phyloP scores from a whole-genome alignment of 495 filamentous ascomycete genomes.

The Podospora fimiseda region DNA sequence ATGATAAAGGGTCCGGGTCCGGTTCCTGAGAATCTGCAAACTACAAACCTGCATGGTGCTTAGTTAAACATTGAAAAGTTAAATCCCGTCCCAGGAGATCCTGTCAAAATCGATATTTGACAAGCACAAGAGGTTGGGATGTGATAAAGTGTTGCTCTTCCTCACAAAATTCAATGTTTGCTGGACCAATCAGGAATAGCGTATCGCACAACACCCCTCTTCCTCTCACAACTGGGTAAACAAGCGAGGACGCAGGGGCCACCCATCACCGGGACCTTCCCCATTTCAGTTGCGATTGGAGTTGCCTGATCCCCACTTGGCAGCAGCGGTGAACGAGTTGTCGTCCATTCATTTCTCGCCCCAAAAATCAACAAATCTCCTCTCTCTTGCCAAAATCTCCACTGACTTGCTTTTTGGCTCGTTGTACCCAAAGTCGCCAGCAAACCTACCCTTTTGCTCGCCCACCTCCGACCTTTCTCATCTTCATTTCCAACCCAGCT shows the following conservation, averaged over 20 bases:
- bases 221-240: slow-evolving; percentile 20
- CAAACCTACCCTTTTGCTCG: slow-evolving; percentile 3
- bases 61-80: too few species aligned
- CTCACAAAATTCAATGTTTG: slow-evolving; percentile 8
- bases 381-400: slow-evolving; percentile 21
- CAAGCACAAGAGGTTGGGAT: not conserved
- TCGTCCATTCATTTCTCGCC: slow-evolving; percentile 27
- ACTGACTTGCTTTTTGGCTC: slow-evolving; percentile 20
- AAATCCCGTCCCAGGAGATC: too few species aligned
- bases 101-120: not conserved
- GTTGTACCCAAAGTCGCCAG: slow-evolving; percentile 7
- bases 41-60: too few species aligned
- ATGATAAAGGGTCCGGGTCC: too few species aligned
- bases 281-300: slow-evolving; percentile 16
- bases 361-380: slow-evolving; percentile 36
- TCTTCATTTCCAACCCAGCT: slow-evolving; percentile 24
- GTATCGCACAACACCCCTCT: slow-evolving; percentile 14
- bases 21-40: too few species aligned
- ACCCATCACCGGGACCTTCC: slow-evolving; percentile 15
- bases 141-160: not conserved
- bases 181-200: slow-evolving; percentile 14
- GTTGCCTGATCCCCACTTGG: slow-evolving; percentile 30
- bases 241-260: slow-evolving; percentile 28
- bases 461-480: slow-evolving; percentile 11
- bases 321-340: slow-evolving; percentile 27